Evolutionary conservation across 441 rosid species (phyloP), one percentile per base, ranked within the genome.

Genomic region (Hypseocharis bilobata): DNA sequence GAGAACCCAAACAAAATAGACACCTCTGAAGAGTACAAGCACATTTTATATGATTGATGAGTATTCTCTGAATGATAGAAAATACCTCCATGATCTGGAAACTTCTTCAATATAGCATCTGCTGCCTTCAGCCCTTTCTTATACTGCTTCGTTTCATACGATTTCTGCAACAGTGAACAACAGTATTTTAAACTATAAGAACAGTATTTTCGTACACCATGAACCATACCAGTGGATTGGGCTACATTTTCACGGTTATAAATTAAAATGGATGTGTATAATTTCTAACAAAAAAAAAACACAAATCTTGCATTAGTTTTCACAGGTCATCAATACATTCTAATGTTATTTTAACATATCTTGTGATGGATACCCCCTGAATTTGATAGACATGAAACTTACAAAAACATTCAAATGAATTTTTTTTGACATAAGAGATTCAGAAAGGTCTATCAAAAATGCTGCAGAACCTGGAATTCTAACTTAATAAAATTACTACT

Each of bases 61-160:
- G 34, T 26, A 55, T 25, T 55, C 26, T 55, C 60, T 14, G 25
- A 23, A 4, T 26, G 19, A 25, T 22, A 45, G 17, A 73, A 64
- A 68, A 66, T 80, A 94, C 99, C 99, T 65, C 99, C 99, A 91
- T 94, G 99, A 62, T 87, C 88, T 14, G 99, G 99, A 85, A 89
- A 89, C 84, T 89, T 94, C 77, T 88, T 91, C 78, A 91, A 73
- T 63, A 94, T 94, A 63, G 96, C 77, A 84, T 94, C 99, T 23
- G 99, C 99, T n/a, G 99, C 94, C 85, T 89, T 94, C 74, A 94
- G 69, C 34, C 98, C 99, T 81, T 89, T 94, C 86, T 94, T 94
- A 77, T 94, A 94, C 79, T 91, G 98, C 69, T 94, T 94, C 29
- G 92, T 91, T 81, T 94, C 99, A 77, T 91, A 94, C 25, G 99